Conservation (phyloP, 495 filamentous ascomycete species). For the Neurospora cerealis region DNA sequence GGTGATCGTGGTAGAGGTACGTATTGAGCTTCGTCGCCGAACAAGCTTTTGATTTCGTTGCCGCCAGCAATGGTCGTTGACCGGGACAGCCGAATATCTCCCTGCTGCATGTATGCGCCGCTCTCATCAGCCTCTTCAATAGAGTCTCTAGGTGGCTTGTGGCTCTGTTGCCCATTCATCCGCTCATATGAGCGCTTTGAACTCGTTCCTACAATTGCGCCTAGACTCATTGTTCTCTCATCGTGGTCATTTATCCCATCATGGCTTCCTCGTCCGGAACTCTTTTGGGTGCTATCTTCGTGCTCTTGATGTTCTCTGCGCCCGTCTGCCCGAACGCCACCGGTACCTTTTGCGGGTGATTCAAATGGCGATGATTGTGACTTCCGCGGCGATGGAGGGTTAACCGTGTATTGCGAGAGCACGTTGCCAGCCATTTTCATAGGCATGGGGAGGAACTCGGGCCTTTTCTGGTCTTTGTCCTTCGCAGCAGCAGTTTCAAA, state of each 20-base stretch:
- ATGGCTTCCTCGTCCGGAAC: neutral
- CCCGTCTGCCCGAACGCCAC: neutral
- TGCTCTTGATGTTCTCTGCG: neutral
- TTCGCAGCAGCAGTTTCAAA: constrained; percentile 25
- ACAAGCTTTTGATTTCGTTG: neutral
- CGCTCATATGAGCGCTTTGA: neutral
- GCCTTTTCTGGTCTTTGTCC: constrained; percentile 5
- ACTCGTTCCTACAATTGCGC: neutral
- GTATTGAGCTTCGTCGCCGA: neutral
- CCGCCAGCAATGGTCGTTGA: neutral
- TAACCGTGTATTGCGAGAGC: constrained; percentile 20
- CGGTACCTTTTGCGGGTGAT: neutral
- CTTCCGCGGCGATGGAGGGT: constrained; percentile 8
- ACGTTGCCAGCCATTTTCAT: constrained; percentile 11
- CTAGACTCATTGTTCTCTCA: neutral
- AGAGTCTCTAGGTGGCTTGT: neutral
- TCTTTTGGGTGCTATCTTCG: neutral
- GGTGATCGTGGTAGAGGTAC: neutral
- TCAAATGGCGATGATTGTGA: neutral
- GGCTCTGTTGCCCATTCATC: neutral
- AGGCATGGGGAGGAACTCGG: neutral
- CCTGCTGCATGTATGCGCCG: neutral
- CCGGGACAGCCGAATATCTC: neutral
- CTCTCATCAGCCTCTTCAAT: neutral
- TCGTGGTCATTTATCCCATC: neutral